Evolutionary conservation across 768 basidiomycete species (phyloP), one percentile per base, ranked within the genome.

Genomic region (Obba rivulosa): DNA sequence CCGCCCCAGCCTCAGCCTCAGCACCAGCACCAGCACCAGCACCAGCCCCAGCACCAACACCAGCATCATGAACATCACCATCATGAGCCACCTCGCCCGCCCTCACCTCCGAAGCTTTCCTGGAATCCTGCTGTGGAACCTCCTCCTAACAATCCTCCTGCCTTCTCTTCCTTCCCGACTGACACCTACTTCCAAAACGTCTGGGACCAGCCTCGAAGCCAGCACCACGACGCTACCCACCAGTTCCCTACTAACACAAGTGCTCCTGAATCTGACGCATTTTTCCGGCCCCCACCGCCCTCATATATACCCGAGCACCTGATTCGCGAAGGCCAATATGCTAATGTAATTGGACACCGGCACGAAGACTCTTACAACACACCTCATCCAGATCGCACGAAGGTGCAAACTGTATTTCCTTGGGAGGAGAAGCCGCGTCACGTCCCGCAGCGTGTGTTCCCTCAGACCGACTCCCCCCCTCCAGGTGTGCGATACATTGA

Each of bases 381-480:
- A 11, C 76, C 77, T 5, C 76, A 72, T 54, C 90, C 92, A 3
- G 88, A 93, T 62, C 76, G 71, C 22, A 68, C 67, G 21, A 87
- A 87, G 59, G 78, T 94, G 18, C 84, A 83, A 51, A 70, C 76
- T 28, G 73, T 96, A 28, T 98, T 99, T 66, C 93, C 95, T n/a
- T 99, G 95, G 95, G 95, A 99, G 62, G 78, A 82, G 50, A 77
- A 78, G 57, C 83, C 79, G 11, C 80, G 86, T 25, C 75, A 71
- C 41, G 56, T 74, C 53, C 89, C 88, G 13, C 74, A 73, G 22
- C 85, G 90, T 45, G 77, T 86, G 25, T 91, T 91, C 58, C 91
- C 88, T 23, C 68, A 65, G n/a, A 68, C 76, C 24, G 82, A 85
- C 41, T 70, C 75, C 41, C 81, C 77, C 21, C 72, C 75, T 1